phyloP scores from a whole-genome alignment of 2,329 filamentous ascomycete species.

The Aspergillus hiratsukae region DNA sequence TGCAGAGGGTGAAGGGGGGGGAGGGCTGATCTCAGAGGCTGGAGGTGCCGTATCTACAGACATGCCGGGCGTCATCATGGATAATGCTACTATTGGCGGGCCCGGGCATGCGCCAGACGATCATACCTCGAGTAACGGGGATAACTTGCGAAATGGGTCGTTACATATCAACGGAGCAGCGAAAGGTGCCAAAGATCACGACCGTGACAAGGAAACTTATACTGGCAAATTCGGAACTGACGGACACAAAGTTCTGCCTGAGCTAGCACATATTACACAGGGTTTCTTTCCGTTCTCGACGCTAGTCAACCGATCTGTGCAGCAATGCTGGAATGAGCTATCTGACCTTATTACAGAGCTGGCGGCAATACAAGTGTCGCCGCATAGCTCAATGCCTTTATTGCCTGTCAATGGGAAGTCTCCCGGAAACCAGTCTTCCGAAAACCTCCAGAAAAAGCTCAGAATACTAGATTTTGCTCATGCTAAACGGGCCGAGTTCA shows the following conservation, averaged over 20 bases:
- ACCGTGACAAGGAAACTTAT: slow-evolving; percentile 8
- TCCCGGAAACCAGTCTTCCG: slow-evolving; percentile 37
- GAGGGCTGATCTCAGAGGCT: slow-evolving; percentile 17
- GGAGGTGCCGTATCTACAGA: slow-evolving; percentile 19
- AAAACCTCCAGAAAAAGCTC: slow-evolving; percentile 72
- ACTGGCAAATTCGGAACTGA: slow-evolving; percentile 1
- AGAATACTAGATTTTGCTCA: slow-evolving; percentile 72
- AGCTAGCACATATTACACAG: slow-evolving; percentile 64
- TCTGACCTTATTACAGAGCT: slow-evolving; percentile 66
- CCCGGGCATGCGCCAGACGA: slow-evolving; percentile 19
- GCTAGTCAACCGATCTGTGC: slow-evolving; percentile 72
- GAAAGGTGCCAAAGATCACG: slow-evolving; percentile 8
- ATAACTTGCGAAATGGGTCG: slow-evolving; percentile 20
- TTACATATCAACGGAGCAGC: slow-evolving; percentile 25
- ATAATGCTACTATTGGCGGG: slow-evolving; percentile 29
- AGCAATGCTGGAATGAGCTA: slow-evolving; percentile 76
- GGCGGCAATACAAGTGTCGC: slow-evolving; percentile 61
- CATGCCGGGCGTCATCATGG: slow-evolving; percentile 43
- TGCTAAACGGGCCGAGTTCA: slow-evolving; percentile 77
- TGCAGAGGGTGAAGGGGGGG: slow-evolving; percentile 28
- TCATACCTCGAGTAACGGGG: slow-evolving; percentile 14
- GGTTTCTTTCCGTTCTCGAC: slow-evolving; percentile 72
- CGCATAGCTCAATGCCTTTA: slow-evolving; percentile 32
- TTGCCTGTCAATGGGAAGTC: slow-evolving; percentile 24
- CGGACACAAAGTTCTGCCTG: slow-evolving; percentile 37